Conservation (phyloP, 768 basidiomycete genomes). For the Tylopilus intermedius region DNA sequence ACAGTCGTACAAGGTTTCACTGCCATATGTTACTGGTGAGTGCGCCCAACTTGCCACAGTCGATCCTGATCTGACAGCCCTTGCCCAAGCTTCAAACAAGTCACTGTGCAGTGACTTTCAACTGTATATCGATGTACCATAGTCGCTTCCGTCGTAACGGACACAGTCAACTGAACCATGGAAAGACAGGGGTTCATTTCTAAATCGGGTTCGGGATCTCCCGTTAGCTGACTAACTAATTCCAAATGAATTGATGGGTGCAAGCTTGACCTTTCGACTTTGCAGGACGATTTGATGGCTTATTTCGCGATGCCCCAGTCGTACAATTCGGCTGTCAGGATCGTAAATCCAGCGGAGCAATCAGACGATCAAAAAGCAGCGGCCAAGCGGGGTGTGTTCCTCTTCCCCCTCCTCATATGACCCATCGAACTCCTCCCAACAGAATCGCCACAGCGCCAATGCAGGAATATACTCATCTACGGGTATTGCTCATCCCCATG, state of each 20-base stretch:
- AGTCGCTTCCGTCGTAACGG: too few relatives aligned
- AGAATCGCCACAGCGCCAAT: constrained; percentile 76
- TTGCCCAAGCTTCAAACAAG: too few relatives aligned
- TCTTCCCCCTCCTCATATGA: neutral
- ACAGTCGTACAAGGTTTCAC: too few relatives aligned
- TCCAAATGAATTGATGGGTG: constrained; percentile 8
- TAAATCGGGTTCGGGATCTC: constrained; percentile 7
- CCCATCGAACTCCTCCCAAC: constrained; percentile 5
- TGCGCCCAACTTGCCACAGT: too few relatives aligned
- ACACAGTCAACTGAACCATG: too few relatives aligned
- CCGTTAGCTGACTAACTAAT: constrained; percentile 21
- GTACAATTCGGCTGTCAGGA: constrained; percentile 61
- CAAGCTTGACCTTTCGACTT: constrained; percentile 1
- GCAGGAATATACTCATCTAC: constrained; percentile 87
- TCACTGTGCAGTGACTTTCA: too few relatives aligned
- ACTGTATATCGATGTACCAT: too few relatives aligned
- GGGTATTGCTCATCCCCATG: constrained; percentile 49
- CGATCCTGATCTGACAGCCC: too few relatives aligned
- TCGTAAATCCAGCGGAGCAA: constrained; percentile 54
- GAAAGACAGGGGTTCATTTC: neutral
- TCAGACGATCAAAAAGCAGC: constrained; percentile 38
- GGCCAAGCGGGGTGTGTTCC: constrained; percentile 51
- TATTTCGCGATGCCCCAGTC: constrained; percentile 63
- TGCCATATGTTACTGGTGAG: too few relatives aligned
- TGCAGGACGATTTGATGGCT: constrained; percentile 47